phyloP scores from a whole-genome alignment of 1,284 basidiomycete genomes.

The Moesziomyces parantarcticus region DNA sequence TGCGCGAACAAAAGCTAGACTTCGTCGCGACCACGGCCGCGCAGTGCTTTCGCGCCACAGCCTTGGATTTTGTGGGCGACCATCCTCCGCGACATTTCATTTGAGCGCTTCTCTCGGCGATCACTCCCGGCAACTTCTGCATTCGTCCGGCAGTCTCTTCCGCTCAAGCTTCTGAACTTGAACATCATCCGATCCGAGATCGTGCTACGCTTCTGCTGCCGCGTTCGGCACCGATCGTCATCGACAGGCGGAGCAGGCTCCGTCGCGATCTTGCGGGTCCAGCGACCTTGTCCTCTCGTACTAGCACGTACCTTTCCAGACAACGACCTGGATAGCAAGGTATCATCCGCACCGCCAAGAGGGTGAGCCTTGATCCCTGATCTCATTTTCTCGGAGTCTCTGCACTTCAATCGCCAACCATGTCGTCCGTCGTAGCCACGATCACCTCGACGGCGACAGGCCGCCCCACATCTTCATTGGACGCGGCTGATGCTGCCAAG shows the following conservation, averaged over 20 bases:
- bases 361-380: neutral
- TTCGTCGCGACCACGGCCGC: no score
- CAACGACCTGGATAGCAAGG: no score
- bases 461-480: constrained; percentile 18
- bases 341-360: neutral
- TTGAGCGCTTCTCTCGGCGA: neutral
- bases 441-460: constrained; percentile 23
- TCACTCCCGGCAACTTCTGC: constrained; percentile 1
- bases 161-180: neutral
- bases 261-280: neutral
- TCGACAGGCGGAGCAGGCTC: neutral
- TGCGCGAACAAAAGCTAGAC: neutral
- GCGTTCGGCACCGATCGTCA: neutral
- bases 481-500: constrained; percentile 37
- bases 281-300: neutral
- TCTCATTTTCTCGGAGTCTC: neutral
- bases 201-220: neutral
- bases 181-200: neutral
- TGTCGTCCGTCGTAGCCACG: constrained; percentile 38
- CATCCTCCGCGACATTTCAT: constrained; percentile 32
- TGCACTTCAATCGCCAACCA: constrained; percentile 8
- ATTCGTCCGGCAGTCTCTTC: neutral
- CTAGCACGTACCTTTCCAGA: no score
- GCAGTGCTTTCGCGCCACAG: no score
- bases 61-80: neutral